Percentiles rank a stretch among this genome's conserved stretches.
phyloP scores from a whole-genome alignment of 768 basidiomycete genomes.

The Rhodotorula taiwanensis region DNA sequence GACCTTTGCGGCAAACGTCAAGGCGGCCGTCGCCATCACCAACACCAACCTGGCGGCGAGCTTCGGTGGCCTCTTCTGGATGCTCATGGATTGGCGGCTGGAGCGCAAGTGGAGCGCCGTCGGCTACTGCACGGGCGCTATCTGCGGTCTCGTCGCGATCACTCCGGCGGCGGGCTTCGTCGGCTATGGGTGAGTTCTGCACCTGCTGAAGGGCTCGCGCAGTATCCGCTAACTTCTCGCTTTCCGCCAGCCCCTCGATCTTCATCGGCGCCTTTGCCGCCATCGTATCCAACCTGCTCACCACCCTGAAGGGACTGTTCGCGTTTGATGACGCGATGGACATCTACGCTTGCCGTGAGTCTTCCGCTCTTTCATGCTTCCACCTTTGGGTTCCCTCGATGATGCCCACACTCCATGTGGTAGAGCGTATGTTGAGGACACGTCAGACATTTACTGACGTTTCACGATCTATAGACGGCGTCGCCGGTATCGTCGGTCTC shows the following conservation, averaged over 20 bases:
- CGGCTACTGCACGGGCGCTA: constrained; percentile 92
- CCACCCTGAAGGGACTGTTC: constrained; percentile 66
- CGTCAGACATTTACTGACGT: too few species aligned
- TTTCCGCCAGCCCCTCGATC: constrained; percentile 57
- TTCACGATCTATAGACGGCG: constrained; percentile 38
- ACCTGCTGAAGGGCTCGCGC: neutral
- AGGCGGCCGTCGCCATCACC: constrained; percentile 80
- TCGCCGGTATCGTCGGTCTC: constrained; percentile 46
- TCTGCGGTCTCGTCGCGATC: constrained; percentile 81
- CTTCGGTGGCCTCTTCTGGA: constrained; percentile 85
- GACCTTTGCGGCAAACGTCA: constrained; percentile 78
- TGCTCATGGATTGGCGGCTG: constrained; percentile 82
- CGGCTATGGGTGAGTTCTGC: constrained; percentile 43
- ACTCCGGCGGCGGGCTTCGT: constrained; percentile 50
- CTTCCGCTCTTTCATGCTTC: constrained; percentile 43
- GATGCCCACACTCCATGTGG: constrained; percentile 56
- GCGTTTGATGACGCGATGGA: constrained; percentile 46
- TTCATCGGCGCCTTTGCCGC: constrained; percentile 78
- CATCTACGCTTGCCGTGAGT: constrained; percentile 68
- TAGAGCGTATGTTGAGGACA: too few species aligned
- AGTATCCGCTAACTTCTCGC: too few species aligned
- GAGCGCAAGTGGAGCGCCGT: constrained; percentile 90
- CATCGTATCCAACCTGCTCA: constrained; percentile 86
- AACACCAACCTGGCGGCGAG: constrained; percentile 87
- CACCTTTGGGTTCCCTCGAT: constrained; percentile 53